A percentile compares a stretch with the other conserved stretches of the same genome.
These are phyloP conservation scores for Paecilomyces dactylethromorphus DNA, from an alignment of 2,329 filamentous ascomycete genomes.

Conservation along the genomic window DNA sequence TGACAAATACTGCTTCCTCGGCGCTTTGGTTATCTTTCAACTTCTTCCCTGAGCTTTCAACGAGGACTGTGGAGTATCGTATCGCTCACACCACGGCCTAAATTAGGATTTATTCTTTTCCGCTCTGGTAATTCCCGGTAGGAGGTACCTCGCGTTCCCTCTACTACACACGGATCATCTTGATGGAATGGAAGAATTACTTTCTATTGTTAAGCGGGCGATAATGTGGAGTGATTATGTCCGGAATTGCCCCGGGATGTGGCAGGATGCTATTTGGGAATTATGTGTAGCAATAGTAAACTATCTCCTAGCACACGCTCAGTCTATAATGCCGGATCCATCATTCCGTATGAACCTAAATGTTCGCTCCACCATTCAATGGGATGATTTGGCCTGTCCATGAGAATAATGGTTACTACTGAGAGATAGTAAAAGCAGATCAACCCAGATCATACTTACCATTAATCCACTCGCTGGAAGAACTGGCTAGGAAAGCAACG, in stretches of 20 bases:
- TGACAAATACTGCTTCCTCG: not conserved
- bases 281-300: not conserved
- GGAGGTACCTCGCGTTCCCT: not conserved
- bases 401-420: not conserved
- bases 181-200: not conserved
- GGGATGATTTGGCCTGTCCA: slow-evolving; percentile 7
- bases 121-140: not conserved
- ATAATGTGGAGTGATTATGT: not conserved
- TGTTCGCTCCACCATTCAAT: slow-evolving; percentile 10
- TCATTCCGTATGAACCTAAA: not conserved
- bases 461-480: slow-evolving; percentile 60
- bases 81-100: not conserved
- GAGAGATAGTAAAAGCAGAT: not conserved
- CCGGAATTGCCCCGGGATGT: not conserved
- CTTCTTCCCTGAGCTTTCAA: not conserved
- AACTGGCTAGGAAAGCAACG: slow-evolving; percentile 50
- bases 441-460: slow-evolving; percentile 38
- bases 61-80: not conserved
- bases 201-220: not conserved
- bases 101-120: not conserved
- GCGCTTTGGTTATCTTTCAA: not conserved
- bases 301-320: not conserved
- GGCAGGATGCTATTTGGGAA: not conserved
- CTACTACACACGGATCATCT: not conserved
- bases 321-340: not conserved